Evolutionary conservation across 2,329 filamentous ascomycete genomes (phyloP).

Genomic region (Neocucurbitaria cava): DNA sequence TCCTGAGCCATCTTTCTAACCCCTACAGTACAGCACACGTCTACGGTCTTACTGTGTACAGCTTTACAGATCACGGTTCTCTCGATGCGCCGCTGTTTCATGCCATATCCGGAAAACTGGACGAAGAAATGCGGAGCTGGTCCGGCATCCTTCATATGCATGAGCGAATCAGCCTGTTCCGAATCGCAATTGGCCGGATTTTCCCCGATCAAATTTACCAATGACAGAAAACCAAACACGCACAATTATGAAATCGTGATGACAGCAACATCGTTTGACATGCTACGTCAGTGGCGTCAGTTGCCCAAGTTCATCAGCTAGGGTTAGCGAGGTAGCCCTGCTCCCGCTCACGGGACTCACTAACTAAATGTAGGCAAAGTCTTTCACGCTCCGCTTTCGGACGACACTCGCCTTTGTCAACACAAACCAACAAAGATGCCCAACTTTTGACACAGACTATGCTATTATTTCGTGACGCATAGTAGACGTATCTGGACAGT

Average conservation of each 20-base stretch:
- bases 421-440: neutral
- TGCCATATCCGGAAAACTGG: neutral
- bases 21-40: neutral
- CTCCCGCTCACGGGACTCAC: neutral
- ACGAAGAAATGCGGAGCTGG: neutral
- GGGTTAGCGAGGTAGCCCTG: neutral
- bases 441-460: neutral
- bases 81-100: neutral
- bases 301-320: neutral
- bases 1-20: neutral
- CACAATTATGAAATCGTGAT: neutral
- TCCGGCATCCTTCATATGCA: neutral
- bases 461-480: neutral
- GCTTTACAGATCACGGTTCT: neutral
- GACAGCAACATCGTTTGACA: neutral
- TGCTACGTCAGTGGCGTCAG: neutral
- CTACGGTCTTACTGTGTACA: no score
- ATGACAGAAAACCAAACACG: neutral
- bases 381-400: neutral
- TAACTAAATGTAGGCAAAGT: neutral
- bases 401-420: neutral
- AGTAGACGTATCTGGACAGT: neutral
- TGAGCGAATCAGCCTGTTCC: neutral
- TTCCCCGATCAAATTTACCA: neutral
- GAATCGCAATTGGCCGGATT: neutral